A percentile compares a stretch with the other conserved stretches of the same genome.
Evolutionary conservation across 2,329 filamentous ascomycete species (phyloP).

Genomic region (Rhytidhysteron rufulum): DNA sequence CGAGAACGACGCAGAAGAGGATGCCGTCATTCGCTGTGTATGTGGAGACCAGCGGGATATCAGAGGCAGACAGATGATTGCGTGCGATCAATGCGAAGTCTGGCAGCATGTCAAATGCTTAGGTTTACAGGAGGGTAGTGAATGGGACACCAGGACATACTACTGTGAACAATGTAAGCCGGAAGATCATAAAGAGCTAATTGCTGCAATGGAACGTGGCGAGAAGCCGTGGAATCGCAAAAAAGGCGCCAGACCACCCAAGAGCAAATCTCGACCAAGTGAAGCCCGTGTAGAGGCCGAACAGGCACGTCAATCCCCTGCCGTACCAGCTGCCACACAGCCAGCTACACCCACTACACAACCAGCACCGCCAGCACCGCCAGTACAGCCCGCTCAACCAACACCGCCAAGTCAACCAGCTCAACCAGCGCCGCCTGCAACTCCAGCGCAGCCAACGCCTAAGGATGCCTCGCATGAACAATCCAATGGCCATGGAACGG

Average conservation of each 20-base stretch:
- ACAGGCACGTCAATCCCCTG: slow-evolving; percentile 24
- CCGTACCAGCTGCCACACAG: slow-evolving; percentile 9
- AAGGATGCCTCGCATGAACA: slow-evolving; percentile 8
- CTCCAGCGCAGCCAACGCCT: neutral
- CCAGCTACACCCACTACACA: slow-evolving; percentile 6
- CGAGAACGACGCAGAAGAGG: slow-evolving; percentile 53
- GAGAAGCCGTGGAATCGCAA: slow-evolving; percentile 77
- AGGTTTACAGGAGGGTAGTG: slow-evolving; percentile 69
- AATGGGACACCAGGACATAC: slow-evolving; percentile 56
- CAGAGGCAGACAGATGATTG: slow-evolving; percentile 88
- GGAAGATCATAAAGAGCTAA: slow-evolving; percentile 73
- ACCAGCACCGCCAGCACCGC: slow-evolving; percentile 10
- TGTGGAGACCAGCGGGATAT: slow-evolving; percentile 81
- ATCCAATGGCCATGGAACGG: slow-evolving; percentile 20
- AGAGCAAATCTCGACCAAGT: slow-evolving; percentile 57
- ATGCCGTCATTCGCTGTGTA: slow-evolving; percentile 85
- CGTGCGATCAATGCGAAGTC: slow-evolving; percentile 84
- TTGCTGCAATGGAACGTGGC: slow-evolving; percentile 73
- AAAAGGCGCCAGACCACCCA: slow-evolving; percentile 52
- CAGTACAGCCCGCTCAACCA: slow-evolving; percentile 8
- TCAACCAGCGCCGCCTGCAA: slow-evolving; percentile 4
- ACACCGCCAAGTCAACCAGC: slow-evolving; percentile 11
- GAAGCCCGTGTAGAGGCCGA: slow-evolving; percentile 52
- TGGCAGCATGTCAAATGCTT: slow-evolving; percentile 99
- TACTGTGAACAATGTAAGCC: slow-evolving; percentile 90